Base-by-base conservation (phyloP, 306 rosid genomes). In the Prunus mume region DNA sequence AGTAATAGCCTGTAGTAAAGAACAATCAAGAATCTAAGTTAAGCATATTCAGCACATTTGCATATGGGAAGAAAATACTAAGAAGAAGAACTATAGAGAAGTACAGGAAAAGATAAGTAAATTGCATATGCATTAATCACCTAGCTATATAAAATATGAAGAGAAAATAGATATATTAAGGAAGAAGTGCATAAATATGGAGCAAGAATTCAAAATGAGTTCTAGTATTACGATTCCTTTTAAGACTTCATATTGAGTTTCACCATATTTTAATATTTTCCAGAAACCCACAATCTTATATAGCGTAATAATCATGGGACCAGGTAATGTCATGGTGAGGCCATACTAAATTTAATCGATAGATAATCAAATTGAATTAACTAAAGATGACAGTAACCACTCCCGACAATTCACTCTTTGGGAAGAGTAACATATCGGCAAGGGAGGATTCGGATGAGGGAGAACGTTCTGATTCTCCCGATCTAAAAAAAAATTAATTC, bases 1-100 rank as follows among this genome's bases (percentile, higher is more conserved):
- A 80, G 97, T 96, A 78, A 96, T 88, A 69, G 99, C 99, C 99
- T 96, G 86, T 82, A 25, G 73, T 30, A 73, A 83, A 81, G 67
- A 84, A 65, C 74, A 82, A 76, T 57, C 84, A 62, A 78, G 62
- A 68, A 76, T 65, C 62, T 74, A 76, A 76, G 56, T 73, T 80
- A 66, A 73, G 73, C 63, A 79, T 27, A 71, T 43, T 69, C 66
- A 78, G 71, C 74, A 60, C 34, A 51, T 69, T 83, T 41, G 25
- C 49, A 61, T 56, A 34, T 65, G 54, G 64, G 17, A 80, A 51
- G 76, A n/a, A 81, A 30, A 32, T 62, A 65, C 5, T 60, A 63
- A 25, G 52, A 68, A 28, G 18, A 46, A 46, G 20, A n/a, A 54
- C 18, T 27, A 6, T 0, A 19, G 68, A 9, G 20, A 19, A 24